phyloP scores from a whole-genome alignment of 768 basidiomycete genomes.

The Lactifluus pinguis region DNA sequence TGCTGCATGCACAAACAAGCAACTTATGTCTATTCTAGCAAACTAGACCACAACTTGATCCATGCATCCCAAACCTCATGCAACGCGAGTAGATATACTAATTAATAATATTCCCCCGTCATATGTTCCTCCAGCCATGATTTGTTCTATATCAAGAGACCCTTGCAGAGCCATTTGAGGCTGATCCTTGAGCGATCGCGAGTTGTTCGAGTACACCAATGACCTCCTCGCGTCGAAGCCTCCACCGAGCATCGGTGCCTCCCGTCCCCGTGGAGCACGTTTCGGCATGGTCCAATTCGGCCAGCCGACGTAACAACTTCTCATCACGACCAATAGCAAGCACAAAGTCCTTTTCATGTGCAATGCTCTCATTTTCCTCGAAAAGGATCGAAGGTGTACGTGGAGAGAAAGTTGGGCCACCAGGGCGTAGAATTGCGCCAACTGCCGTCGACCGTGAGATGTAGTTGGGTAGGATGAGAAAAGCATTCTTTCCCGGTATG shows the following conservation, averaged over 20 bases:
- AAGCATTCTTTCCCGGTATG: conserved; percentile 69
- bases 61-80: too few relatives aligned
- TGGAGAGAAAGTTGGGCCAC: conserved; percentile 36
- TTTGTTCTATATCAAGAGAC: neutral
- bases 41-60: too few relatives aligned
- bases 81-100: too few relatives aligned
- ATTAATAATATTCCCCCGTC: too few relatives aligned
- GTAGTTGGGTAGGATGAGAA: conserved; percentile 77
- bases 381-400: conserved; percentile 29
- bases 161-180: neutral
- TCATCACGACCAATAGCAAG: conserved; percentile 68
- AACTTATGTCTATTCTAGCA: too few relatives aligned
- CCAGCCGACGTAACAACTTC: conserved; percentile 64
- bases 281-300: conserved; percentile 62
- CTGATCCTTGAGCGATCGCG: conserved; percentile 14
- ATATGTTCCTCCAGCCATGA: too few relatives aligned
- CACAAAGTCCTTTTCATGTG: conserved; percentile 39
- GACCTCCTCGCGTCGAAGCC: conserved; percentile 32
- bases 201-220: conserved; percentile 29
- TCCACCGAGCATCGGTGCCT: conserved; percentile 78
- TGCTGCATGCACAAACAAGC: too few relatives aligned
- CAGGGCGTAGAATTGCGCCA: conserved; percentile 66
- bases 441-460: conserved; percentile 79
- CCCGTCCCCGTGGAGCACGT: conserved; percentile 60
- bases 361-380: conserved; percentile 31